Percentiles rank a stretch among this genome's conserved stretches.
These are phyloP conservation scores for Vigna hirtella DNA, from an alignment of 306 rosid species.

Conservation along the genomic window DNA sequence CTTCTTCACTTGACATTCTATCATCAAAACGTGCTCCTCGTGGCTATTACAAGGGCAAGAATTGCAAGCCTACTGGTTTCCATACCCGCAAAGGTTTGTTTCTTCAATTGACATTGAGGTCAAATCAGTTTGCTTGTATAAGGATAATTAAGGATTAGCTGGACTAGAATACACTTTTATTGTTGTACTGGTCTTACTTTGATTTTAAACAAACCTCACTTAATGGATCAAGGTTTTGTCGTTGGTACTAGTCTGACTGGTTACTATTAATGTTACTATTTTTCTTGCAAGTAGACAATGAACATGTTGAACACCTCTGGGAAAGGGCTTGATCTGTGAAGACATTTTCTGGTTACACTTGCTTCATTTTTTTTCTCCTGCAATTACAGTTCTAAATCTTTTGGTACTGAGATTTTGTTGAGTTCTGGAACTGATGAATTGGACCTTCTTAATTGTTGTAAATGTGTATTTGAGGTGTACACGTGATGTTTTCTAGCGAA, in stretches of 20 bases:
- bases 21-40: conserved; percentile 85
- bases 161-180: conserved; percentile 7
- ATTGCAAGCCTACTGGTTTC: conserved; percentile 93
- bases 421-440: neutral
- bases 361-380: too few species aligned
- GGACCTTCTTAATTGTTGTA: conserved; percentile 8
- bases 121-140: neutral
- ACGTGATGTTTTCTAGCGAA: neutral
- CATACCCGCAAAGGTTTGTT: conserved; percentile 80
- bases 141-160: neutral
- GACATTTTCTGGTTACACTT: conserved; percentile 14
- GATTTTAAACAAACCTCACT: neutral
- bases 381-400: neutral
- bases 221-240: too few species aligned
- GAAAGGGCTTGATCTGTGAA: conserved; percentile 1
- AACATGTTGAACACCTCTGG: neutral
- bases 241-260: neutral
- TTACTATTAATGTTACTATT: neutral
- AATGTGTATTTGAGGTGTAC: neutral
- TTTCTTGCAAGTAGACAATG: conserved; percentile 6
- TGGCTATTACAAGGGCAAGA: conserved; percentile 84
- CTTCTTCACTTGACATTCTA: conserved; percentile 69
- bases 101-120: neutral
- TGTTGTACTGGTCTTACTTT: neutral
- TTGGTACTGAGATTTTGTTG: neutral